Evolutionary conservation across 2,329 filamentous ascomycete species (phyloP).

Genomic region (Alternaria sp.): DNA sequence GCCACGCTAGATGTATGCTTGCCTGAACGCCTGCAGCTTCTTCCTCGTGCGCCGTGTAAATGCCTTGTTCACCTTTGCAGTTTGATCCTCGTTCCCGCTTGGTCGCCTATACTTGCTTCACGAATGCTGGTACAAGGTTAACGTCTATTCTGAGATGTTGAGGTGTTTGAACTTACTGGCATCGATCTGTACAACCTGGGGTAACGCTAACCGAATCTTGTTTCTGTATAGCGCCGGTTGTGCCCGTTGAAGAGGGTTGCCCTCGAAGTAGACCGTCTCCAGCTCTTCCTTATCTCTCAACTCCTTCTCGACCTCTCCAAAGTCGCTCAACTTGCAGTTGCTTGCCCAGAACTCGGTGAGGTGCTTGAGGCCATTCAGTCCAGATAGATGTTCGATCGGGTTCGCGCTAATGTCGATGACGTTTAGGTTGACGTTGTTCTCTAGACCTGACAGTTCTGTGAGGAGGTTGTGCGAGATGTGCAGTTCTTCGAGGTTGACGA

Average conservation of each 20-base stretch:
- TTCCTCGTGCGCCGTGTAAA: slow-evolving; percentile 5
- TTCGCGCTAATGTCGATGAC: slow-evolving; percentile 93
- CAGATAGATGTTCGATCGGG: slow-evolving; percentile 74
- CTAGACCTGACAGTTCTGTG: slow-evolving; percentile 73
- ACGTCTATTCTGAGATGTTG: not conserved
- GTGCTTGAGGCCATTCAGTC: slow-evolving; percentile 70
- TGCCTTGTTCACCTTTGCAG: not conserved
- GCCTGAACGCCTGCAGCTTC: not conserved
- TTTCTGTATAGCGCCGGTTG: slow-evolving; percentile 89
- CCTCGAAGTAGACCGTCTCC: slow-evolving; percentile 94
- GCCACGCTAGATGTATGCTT: not conserved
- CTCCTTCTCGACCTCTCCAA: slow-evolving; percentile 80
- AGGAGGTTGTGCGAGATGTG: slow-evolving; percentile 97
- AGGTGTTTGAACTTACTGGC: slow-evolving; percentile 73
- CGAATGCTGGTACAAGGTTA: slow-evolving; percentile 11
- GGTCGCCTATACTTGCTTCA: slow-evolving; percentile 16
- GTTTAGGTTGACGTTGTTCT: slow-evolving; percentile 59
- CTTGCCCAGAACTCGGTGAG: slow-evolving; percentile 95
- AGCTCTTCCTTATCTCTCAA: slow-evolving; percentile 79
- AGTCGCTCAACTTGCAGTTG: slow-evolving; percentile 81
- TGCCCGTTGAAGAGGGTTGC: slow-evolving; percentile 83
- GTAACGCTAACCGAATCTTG: slow-evolving; percentile 86
- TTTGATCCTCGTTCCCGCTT: not conserved
- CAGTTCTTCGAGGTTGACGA: slow-evolving; percentile 83
- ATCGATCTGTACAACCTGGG: slow-evolving; percentile 91